Base-by-base conservation (phyloP, 495 filamentous ascomycete species). In the Collariella sp. region DNA sequence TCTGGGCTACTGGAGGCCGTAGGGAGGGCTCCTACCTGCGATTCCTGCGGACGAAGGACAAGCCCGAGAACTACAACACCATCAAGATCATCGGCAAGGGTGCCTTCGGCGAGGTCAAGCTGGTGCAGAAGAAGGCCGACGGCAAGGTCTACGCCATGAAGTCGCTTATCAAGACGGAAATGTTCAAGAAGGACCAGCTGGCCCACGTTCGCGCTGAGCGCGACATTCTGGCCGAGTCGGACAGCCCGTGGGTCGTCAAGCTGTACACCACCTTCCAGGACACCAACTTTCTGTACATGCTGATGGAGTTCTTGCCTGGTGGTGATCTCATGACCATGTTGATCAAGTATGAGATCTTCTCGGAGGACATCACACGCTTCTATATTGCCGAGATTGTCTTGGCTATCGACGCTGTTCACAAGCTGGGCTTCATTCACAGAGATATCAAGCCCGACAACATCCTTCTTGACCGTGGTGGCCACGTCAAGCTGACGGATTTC, bases 281-380 rank as follows among this genome's bases (percentile, higher is more conserved):
- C 69, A 74, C 78, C 45, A 89, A 89, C 54, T 97, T 95, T 72
- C 78, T 99, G 13, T 97, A 99, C 73, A 87, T 99, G 81, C 80
- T 99, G 53, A 97, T 99, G 93, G 93, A 99, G 71, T 99, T 96
- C 72, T 79, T 97, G 62, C 93, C 93, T 13, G 93, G 93, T 66
- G 93, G 93, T 64, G 93, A 99, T 76, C 70, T 99, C 65, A 99
- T 99, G 93, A 99, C 93, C 31, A 99, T 99, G 93, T 79, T 99
- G 61, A 99, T 99, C 73, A 97, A 96, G 76, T 97, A 99, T 66
- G 93, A 99, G 69, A 95, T 99, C 63, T 99, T 99, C 72, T 94
- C 89, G 0, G 90, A 96, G 66, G 93, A 97, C 55, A 96, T 99
- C 60, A 99, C 93, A 31, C 83, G 94, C 15, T 99, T 99, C 74